These are phyloP conservation scores for Penicillium atrosanguineum DNA, from an alignment of 495 filamentous ascomycete species.

Conservation along the genomic window DNA sequence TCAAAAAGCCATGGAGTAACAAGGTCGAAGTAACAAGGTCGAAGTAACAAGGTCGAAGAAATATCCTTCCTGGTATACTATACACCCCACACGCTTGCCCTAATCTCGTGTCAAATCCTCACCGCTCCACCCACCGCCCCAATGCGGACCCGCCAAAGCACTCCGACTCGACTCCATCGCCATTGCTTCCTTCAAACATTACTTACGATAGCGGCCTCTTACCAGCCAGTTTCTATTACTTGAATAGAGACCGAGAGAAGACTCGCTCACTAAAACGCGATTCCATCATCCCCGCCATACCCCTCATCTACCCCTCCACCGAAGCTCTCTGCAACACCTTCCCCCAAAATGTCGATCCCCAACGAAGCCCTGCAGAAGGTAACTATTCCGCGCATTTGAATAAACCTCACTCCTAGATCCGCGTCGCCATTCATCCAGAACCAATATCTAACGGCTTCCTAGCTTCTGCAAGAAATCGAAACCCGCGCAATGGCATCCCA, in stretches of 20 bases:
- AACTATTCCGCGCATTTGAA: constrained; percentile 9
- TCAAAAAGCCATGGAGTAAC: too few relatives aligned
- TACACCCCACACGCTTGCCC: background rate
- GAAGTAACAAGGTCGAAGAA: too few relatives aligned
- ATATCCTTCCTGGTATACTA: background rate
- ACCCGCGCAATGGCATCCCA: constrained; percentile 81
- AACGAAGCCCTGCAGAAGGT: constrained; percentile 96
- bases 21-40: too few relatives aligned
- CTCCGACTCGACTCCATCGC: background rate
- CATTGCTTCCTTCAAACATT: background rate
- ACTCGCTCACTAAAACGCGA: background rate
- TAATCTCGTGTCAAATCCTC: background rate
- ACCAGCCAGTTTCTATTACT: background rate
- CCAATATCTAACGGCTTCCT: constrained; percentile 14
- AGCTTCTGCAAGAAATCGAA: constrained; percentile 95
- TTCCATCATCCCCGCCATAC: background rate
- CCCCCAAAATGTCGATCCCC: constrained; percentile 80
- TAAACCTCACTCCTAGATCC: background rate
- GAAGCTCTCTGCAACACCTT: background rate
- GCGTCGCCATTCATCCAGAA: background rate
- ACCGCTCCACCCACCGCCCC: constrained; percentile 2
- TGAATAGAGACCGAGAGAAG: background rate
- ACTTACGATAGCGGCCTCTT: background rate
- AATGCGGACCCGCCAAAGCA: background rate
- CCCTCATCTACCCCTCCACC: background rate